Conservation (phyloP, 2,329 filamentous ascomycete genomes). For the Cladophialophora immunda region DNA sequence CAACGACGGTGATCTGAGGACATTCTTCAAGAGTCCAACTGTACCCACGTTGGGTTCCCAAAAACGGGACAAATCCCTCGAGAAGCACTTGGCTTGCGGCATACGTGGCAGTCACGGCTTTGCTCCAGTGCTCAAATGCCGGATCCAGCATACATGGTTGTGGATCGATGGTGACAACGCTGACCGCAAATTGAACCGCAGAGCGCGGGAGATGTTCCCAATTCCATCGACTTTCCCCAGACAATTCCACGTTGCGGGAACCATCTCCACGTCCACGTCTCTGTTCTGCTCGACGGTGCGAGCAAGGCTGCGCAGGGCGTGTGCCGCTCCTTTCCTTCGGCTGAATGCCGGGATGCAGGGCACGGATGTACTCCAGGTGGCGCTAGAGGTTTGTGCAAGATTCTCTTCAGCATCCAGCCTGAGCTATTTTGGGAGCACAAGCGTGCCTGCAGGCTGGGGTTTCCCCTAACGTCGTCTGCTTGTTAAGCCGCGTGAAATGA, state of each 20-base stretch:
- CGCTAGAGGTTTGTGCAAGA: not conserved
- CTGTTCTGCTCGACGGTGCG: not conserved
- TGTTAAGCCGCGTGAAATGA: not conserved
- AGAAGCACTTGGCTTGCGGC: not conserved
- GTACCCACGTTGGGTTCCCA: not conserved
- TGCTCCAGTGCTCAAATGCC: not conserved
- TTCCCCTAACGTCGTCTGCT: not conserved
- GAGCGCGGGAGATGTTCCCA: constrained; percentile 5
- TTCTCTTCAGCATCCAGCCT: not conserved
- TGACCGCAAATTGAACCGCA: constrained; percentile 8
- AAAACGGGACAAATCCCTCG: not conserved
- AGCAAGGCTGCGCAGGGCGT: constrained; percentile 8
- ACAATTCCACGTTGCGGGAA: not conserved
- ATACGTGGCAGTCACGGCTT: not conserved
- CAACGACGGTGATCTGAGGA: not conserved
- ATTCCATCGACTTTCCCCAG: constrained; percentile 6
- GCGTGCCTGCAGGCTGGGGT: not conserved
- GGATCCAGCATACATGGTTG: not conserved
- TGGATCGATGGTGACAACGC: constrained; percentile 1
- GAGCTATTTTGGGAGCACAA: constrained; percentile 14
- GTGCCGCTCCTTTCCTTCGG: not conserved
- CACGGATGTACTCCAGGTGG: constrained; percentile 10
- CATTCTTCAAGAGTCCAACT: not conserved
- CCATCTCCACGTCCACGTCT: not conserved
- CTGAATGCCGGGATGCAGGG: constrained; percentile 4